These are phyloP conservation scores for Rhodotorula paludigena DNA, from an alignment of 768 basidiomycete species.

Conservation along the genomic window DNA sequence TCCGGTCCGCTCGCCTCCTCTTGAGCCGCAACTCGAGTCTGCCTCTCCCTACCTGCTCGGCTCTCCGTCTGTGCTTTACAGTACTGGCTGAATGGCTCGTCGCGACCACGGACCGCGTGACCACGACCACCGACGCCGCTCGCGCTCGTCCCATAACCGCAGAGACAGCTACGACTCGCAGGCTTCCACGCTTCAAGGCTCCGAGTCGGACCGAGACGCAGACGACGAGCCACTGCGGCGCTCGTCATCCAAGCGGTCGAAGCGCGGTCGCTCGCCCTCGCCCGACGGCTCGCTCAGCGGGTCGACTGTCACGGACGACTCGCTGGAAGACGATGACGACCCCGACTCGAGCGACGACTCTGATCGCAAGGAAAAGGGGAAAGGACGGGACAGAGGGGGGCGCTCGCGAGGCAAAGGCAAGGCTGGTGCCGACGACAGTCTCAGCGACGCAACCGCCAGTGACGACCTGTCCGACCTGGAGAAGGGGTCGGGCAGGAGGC, in stretches of 20 bases:
- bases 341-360: too few relatives aligned
- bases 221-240: not conserved
- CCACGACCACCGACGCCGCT: too few relatives aligned
- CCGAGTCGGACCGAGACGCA: not conserved
- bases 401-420: not conserved
- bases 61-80: too few relatives aligned
- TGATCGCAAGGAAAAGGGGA: not conserved
- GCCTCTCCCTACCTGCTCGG: too few relatives aligned
- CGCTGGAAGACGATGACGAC: not conserved
- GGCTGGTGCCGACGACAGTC: not conserved
- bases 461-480: constrained; percentile 14
- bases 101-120: too few relatives aligned
- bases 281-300: not conserved
- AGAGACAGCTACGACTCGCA: too few relatives aligned
- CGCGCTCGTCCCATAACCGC: too few relatives aligned
- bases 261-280: not conserved
- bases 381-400: not conserved
- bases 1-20: too few relatives aligned
- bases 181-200: not conserved
- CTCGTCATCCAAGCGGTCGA: not conserved
- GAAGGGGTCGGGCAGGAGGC: not conserved
- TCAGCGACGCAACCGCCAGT: not conserved
- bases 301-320: not conserved
- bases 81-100: too few relatives aligned
- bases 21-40: too few relatives aligned